Percentiles rank a stretch among this genome's conserved stretches.
Evolutionary conservation across 148 eudicot species (phyloP).

Genomic region (Silene conica): DNA sequence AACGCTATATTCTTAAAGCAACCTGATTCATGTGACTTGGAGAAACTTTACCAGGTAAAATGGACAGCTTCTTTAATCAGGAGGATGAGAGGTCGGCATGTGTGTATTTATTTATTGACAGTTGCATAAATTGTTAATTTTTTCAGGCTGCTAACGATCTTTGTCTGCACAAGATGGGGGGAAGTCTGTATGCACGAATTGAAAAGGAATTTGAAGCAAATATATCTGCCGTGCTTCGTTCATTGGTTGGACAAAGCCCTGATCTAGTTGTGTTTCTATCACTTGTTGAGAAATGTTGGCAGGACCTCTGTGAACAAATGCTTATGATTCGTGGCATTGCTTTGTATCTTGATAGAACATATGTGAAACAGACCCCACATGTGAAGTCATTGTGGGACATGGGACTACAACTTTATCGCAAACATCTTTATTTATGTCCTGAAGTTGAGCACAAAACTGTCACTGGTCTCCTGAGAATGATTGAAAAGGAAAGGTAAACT

Average conservation of each 20-base stretch:
- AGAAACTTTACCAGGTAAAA: slow-evolving; percentile 84
- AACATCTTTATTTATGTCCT: slow-evolving; percentile 72
- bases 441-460: slow-evolving; percentile 96
- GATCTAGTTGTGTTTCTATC: slow-evolving; percentile 89
- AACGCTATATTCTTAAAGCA: slow-evolving; percentile 88
- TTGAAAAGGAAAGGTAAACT: slow-evolving; percentile 85
- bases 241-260: slow-evolving; percentile 91
- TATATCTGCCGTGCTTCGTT: slow-evolving; percentile 56
- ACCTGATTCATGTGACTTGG: slow-evolving; percentile 81
- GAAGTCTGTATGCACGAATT: slow-evolving; percentile 80
- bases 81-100: not conserved
- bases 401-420: slow-evolving; percentile 94
- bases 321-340: slow-evolving; percentile 97
- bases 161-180: slow-evolving; percentile 91
- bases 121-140: not conserved
- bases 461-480: slow-evolving; percentile 91
- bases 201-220: slow-evolving; percentile 86
- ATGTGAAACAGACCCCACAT: slow-evolving; percentile 81
- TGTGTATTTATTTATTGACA: slow-evolving; percentile 4
- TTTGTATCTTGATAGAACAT: slow-evolving; percentile 88
- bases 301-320: slow-evolving; percentile 96
- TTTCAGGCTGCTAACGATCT: slow-evolving; percentile 89
- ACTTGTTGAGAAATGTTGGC: slow-evolving; percentile 92
- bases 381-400: slow-evolving; percentile 96
- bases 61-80: not conserved